A percentile compares a stretch with the other conserved stretches of the same genome.
Conservation (phyloP, 1,284 basidiomycete species). For the Heliocybe sulcata region DNA sequence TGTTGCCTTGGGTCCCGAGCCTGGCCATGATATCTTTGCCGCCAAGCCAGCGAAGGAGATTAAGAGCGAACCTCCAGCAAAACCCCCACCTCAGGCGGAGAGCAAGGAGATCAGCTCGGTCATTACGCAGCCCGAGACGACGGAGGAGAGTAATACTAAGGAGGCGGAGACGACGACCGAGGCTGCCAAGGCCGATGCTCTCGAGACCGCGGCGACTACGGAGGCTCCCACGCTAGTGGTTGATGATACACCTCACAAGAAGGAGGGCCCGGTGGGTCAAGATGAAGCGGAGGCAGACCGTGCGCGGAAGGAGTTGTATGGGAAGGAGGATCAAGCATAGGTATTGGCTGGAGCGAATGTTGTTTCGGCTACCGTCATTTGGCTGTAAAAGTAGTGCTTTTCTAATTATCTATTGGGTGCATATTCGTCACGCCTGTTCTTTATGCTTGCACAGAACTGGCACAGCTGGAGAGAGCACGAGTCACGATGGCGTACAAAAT, state of each 20-base stretch:
- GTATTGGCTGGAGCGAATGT: not conserved
- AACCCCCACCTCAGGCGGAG: not conserved
- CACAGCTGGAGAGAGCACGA: too few relatives aligned
- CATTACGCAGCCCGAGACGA: not conserved
- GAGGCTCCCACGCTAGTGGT: not conserved
- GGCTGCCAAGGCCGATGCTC: not conserved
- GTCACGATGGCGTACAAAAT: too few relatives aligned
- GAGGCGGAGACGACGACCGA: not conserved
- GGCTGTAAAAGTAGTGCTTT: too few relatives aligned
- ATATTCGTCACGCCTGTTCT: too few relatives aligned
- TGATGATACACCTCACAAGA: not conserved
- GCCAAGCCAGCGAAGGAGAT: conserved; percentile 28
- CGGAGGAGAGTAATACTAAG: not conserved
- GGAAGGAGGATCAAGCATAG: not conserved
- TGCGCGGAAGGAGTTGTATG: not conserved
- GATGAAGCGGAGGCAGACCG: conserved; percentile 1
- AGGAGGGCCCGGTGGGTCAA: not conserved
- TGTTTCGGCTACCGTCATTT: too few relatives aligned
- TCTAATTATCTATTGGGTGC: too few relatives aligned
- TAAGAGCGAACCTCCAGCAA: conserved; percentile 22
- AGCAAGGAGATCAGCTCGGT: not conserved
- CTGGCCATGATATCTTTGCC: conserved; percentile 62
- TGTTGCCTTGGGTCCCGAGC: conserved; percentile 44
- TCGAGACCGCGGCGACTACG: not conserved
- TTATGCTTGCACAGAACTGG: too few relatives aligned